Percentiles rank a stretch among this genome's conserved stretches.
phyloP scores from a whole-genome alignment of 148 eudicot genomes.

The Chenopodium berlandieri region DNA sequence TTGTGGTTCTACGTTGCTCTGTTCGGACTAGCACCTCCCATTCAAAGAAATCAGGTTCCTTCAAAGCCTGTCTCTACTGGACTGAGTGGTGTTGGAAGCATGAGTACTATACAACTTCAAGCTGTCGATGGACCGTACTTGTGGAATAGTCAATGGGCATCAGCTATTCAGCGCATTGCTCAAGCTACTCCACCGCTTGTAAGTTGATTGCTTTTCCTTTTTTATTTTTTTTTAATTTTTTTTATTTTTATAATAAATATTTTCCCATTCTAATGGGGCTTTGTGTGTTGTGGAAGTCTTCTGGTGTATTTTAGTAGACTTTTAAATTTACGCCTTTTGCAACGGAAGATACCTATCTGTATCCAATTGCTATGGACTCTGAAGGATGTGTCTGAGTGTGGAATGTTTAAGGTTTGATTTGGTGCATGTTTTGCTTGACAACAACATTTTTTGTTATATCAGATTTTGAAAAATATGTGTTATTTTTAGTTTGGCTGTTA shows the following conservation, averaged over 20 bases:
- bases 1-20: conserved; percentile 98
- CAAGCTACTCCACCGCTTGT: conserved; percentile 99
- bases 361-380: not conserved
- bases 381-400: not conserved
- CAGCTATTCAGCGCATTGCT: conserved; percentile 88
- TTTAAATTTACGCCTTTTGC: not conserved
- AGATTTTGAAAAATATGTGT: not conserved
- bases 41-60: conserved; percentile 56
- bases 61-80: conserved; percentile 65
- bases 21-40: conserved; percentile 95
- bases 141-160: conserved; percentile 86
- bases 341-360: too few species aligned
- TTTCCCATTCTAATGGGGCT: not conserved
- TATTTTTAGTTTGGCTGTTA: not conserved
- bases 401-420: not conserved
- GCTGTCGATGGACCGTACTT: conserved; percentile 97
- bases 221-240: too few species aligned
- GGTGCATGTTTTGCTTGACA: not conserved
- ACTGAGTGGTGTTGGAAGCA: conserved; percentile 73
- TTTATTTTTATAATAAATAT: not conserved
- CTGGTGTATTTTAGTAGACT: too few species aligned
- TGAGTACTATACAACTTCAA: conserved; percentile 77
- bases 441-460: not conserved
- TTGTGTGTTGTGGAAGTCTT: not conserved
- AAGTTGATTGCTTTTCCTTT: conserved; percentile 34